A percentile compares a stretch with the other conserved stretches of the same genome.
Evolutionary conservation across 2,329 filamentous ascomycete genomes (phyloP).

Genomic region (Fusarium sp.): DNA sequence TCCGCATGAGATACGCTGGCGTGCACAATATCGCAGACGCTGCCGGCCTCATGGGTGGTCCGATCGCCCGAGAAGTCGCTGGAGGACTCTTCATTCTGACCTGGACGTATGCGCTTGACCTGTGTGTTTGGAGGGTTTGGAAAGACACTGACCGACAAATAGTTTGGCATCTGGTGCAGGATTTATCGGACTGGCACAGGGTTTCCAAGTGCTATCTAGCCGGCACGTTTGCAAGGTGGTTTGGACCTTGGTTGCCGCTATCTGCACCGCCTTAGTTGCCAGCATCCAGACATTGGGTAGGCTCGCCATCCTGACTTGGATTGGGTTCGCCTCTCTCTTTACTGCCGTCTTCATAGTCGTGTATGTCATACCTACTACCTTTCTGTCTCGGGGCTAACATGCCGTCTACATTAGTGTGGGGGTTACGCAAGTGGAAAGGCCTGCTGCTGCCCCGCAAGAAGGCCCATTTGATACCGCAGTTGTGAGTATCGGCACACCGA

Average conservation of each 20-base stretch:
- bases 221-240: conserved; percentile 40
- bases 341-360: conserved; percentile 50
- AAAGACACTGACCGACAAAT: neutral
- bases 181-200: conserved; percentile 45
- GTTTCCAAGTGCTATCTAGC: conserved; percentile 41
- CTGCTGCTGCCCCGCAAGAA: conserved; percentile 26
- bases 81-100: conserved; percentile 42
- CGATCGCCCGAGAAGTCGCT: conserved; percentile 42
- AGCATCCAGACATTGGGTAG: conserved; percentile 50
- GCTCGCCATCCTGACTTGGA: conserved; percentile 51
- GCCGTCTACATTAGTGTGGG: conserved; percentile 24
- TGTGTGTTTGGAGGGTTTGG: too few relatives aligned
- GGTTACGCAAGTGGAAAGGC: conserved; percentile 43
- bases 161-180: conserved; percentile 44
- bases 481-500: conserved; percentile 38
- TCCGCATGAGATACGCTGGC: conserved; percentile 44
- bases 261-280: conserved; percentile 47
- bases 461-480: conserved; percentile 53
- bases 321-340: conserved; percentile 48
- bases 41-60: conserved; percentile 42
- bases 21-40: conserved; percentile 49
- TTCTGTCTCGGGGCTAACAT: too few relatives aligned
- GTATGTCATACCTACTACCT: too few relatives aligned
- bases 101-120: conserved; percentile 38
- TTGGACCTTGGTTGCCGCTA: conserved; percentile 45